Evolutionary conservation across 2,329 filamentous ascomycete species (phyloP).

Genomic region (Ophiostoma quercus): DNA sequence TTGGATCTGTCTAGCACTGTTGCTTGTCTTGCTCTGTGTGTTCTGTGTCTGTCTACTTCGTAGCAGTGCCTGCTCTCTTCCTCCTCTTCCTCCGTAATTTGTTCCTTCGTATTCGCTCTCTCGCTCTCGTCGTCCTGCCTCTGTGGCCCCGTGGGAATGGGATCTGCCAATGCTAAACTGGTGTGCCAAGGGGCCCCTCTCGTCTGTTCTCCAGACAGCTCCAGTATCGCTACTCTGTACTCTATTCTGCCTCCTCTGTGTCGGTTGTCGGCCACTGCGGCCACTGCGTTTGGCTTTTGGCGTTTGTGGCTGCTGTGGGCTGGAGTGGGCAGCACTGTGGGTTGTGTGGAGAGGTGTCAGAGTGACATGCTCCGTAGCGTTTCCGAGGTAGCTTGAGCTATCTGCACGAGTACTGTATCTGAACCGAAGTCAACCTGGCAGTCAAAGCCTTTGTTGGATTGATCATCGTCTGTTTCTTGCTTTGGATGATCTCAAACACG

Average conservation of each 20-base stretch:
- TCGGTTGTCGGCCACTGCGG: not conserved
- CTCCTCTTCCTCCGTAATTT: not conserved
- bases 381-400: not conserved
- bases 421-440: not conserved
- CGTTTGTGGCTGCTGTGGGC: not conserved
- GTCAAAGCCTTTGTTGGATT: constrained; percentile 3
- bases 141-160: not conserved
- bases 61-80: not conserved
- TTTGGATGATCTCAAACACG: constrained; percentile 7
- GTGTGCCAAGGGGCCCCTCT: constrained; percentile 1
- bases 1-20: not conserved
- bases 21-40: not conserved
- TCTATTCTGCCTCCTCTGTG: not conserved
- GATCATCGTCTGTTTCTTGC: not conserved
- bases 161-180: constrained; percentile 5
- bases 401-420: not conserved
- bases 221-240: not conserved
- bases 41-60: not conserved
- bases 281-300: not conserved
- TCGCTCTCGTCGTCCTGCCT: not conserved
- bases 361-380: not conserved
- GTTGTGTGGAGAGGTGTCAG: constrained; percentile 10
- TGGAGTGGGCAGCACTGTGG: not conserved
- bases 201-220: not conserved
- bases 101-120: constrained; percentile 11